A percentile compares a stretch with the other conserved stretches of the same genome.
These are phyloP conservation scores for Cyclotella baltica DNA, from an alignment of 108 stramenopile species.

Conservation along the genomic window DNA sequence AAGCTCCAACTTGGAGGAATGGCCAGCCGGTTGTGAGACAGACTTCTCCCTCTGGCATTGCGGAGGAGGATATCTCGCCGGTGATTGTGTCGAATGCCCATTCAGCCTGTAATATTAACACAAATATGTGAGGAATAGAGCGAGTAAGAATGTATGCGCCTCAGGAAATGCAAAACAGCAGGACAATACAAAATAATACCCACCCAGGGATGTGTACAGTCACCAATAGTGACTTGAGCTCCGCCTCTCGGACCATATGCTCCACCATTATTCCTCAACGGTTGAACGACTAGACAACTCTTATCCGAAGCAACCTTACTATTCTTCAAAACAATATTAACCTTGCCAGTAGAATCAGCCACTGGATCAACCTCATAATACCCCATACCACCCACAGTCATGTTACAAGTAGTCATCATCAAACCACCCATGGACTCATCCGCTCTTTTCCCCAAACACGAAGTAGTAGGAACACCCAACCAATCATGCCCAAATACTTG, in stretches of 20 bases:
- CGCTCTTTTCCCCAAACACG: constrained; percentile 56
- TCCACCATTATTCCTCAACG: constrained; percentile 72
- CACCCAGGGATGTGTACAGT: constrained; percentile 57
- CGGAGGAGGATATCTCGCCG: constrained; percentile 71
- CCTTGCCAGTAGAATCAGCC: constrained; percentile 6
- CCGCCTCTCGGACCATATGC: constrained; percentile 82
- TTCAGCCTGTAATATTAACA: constrained; percentile 37
- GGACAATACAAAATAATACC: too few species aligned
- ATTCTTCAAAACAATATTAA: constrained; percentile 35
- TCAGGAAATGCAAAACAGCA: too few species aligned
- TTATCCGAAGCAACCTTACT: constrained; percentile 23
- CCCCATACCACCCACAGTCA: constrained; percentile 40
- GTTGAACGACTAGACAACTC: constrained; percentile 59
- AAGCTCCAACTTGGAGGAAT: constrained; percentile 86
- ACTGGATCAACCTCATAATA: constrained; percentile 55
- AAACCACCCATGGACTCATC: constrained; percentile 66
- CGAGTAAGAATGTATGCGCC: too few species aligned
- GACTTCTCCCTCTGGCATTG: constrained; percentile 61
- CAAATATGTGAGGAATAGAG: not conserved
- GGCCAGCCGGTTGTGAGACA: constrained; percentile 94
- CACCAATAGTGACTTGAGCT: constrained; percentile 69
- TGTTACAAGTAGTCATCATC: constrained; percentile 58
- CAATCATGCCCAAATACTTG: constrained; percentile 81
- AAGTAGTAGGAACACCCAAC: constrained; percentile 75
- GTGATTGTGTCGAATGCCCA: constrained; percentile 58